These are phyloP conservation scores for Erigeron canadensis DNA, from an alignment of 129 eudicot species.

Conservation along the genomic window DNA sequence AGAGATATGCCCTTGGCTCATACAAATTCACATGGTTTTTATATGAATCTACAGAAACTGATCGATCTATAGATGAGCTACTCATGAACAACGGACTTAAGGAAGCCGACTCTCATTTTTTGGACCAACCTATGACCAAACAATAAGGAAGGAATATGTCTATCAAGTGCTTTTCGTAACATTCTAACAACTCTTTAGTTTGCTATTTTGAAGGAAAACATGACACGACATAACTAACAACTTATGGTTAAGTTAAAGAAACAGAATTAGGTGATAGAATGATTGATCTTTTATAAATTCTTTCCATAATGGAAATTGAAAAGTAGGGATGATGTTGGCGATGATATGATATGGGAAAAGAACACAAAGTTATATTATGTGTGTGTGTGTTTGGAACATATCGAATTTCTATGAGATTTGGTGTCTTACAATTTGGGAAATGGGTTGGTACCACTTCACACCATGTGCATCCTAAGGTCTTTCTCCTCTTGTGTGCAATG, in stretches of 20 bases:
- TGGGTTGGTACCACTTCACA: constrained; percentile 31
- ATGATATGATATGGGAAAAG: constrained; percentile 26
- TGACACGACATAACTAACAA: not conserved
- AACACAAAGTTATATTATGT: constrained; percentile 20
- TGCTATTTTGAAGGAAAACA: not conserved
- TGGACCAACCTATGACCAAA: not conserved
- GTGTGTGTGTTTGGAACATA: constrained; percentile 26
- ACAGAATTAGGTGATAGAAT: constrained; percentile 10
- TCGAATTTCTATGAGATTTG: constrained; percentile 29
- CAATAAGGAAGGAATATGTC: no score
- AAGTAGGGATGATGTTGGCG: constrained; percentile 11
- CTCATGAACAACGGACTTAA: not conserved
- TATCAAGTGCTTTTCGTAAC: no score
- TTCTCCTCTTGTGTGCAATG: constrained; percentile 3
- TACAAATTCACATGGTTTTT: no score
- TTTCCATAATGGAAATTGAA: constrained; percentile 13
- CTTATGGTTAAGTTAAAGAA: not conserved
- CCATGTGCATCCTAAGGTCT: constrained; percentile 28
- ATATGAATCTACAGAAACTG: no score
- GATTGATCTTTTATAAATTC: not conserved
- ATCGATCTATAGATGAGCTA: no score
- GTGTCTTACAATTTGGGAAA: constrained; percentile 21
- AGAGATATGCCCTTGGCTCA: no score
- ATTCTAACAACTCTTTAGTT: not conserved
- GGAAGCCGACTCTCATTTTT: not conserved